These are phyloP conservation scores for Bromus sterilis DNA, from an alignment of 176 grass and related monocot genomes.

Conservation along the genomic window DNA sequence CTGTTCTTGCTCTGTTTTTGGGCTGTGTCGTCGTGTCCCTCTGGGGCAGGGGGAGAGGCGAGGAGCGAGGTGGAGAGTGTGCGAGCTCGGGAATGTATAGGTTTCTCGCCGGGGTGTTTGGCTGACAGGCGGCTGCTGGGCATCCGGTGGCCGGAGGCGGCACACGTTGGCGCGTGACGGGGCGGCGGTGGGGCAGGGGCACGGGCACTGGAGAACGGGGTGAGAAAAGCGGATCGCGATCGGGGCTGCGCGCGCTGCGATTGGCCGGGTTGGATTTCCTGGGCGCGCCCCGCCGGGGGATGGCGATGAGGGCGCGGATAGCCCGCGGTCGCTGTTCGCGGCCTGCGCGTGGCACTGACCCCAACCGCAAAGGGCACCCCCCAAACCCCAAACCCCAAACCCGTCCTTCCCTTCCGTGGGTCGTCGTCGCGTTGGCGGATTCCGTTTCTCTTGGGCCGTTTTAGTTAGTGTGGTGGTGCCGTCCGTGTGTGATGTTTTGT, in stretches of 20 bases:
- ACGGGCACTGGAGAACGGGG: not conserved
- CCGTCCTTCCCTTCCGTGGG: not conserved
- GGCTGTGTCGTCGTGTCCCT: not conserved
- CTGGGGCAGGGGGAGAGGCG: not conserved
- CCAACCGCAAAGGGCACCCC: not conserved
- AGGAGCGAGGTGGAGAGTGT: slow-evolving; percentile 18
- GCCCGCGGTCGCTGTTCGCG: slow-evolving; percentile 25
- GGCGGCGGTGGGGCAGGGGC: not conserved
- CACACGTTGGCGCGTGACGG: slow-evolving; percentile 39
- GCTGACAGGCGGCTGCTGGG: not conserved
- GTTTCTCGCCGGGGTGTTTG: not conserved
- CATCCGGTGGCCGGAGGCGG: not conserved
- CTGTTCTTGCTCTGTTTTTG: not conserved
- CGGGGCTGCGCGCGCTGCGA: not conserved
- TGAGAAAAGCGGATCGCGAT: slow-evolving; percentile 19
- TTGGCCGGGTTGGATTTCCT: slow-evolving; percentile 43
- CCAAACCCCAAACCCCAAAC: not conserved
- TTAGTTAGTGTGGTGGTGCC: not conserved
- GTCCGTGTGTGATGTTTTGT: not conserved
- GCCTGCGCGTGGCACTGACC: slow-evolving; percentile 27
- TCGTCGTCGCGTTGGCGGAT: not conserved
- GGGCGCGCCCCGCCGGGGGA: slow-evolving; percentile 3
- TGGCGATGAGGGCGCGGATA: slow-evolving; percentile 48
- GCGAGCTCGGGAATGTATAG: slow-evolving; percentile 33
- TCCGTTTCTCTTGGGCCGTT: not conserved